Evolutionary conservation across 306 rosid species (phyloP).

Genomic region (Notholithocarpus densiflorus): DNA sequence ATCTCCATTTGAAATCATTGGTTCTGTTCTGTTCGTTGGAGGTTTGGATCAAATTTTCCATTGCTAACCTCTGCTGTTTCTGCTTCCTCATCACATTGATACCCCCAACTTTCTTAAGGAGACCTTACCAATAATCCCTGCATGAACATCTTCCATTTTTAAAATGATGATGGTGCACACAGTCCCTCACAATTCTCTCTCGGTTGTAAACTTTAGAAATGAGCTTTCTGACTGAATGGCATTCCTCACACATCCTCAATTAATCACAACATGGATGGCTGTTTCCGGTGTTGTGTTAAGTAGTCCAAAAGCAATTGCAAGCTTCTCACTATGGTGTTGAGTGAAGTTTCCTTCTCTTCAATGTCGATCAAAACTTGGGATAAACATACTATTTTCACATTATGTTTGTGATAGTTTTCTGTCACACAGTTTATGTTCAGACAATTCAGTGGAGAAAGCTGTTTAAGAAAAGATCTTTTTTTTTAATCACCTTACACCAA

Average conservation of each 20-base stretch:
- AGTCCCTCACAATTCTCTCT: slow-evolving; percentile 52
- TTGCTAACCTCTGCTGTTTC: no score
- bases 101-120: not conserved
- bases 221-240: slow-evolving; percentile 57
- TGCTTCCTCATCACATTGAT: no score
- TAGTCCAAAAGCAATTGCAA: slow-evolving; percentile 52
- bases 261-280: slow-evolving; percentile 46
- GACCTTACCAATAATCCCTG: slow-evolving; percentile 57
- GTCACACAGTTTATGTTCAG: no score
- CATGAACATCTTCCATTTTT: slow-evolving; percentile 52
- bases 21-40: no score
- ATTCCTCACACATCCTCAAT: slow-evolving; percentile 64
- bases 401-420: no score
- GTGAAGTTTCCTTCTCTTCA: slow-evolving; percentile 50
- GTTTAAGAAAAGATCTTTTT: no score
- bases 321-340: slow-evolving; percentile 6
- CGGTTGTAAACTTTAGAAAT: slow-evolving; percentile 41
- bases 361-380: slow-evolving; percentile 44
- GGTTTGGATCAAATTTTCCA: no score
- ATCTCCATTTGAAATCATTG: no score
- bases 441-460: no score
- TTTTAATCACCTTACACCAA: no score
- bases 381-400: no score
- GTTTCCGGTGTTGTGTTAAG: slow-evolving; percentile 48
- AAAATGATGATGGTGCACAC: slow-evolving; percentile 56